Conservation (phyloP, 2,329 filamentous ascomycete species). For the Talaromyces islandicus region DNA sequence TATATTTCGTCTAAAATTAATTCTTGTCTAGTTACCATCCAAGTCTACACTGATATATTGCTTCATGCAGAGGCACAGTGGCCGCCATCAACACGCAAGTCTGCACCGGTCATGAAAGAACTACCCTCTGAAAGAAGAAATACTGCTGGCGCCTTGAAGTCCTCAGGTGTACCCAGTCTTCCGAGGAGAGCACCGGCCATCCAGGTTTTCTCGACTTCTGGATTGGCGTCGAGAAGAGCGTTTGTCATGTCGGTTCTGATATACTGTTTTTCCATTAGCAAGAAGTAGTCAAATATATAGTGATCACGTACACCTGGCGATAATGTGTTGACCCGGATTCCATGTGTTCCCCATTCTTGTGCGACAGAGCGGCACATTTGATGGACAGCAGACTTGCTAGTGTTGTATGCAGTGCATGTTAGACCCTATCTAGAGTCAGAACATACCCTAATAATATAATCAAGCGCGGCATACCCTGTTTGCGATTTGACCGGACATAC, state of each 20-base stretch:
- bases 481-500: conserved; percentile 56
- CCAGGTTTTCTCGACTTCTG: conserved; percentile 48
- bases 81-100: conserved; percentile 33
- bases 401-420: conserved; percentile 44
- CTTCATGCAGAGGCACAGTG: conserved; percentile 29
- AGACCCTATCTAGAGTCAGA: conserved; percentile 33
- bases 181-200: conserved; percentile 49
- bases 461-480: conserved; percentile 38
- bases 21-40: background rate
- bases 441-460: background rate
- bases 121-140: conserved; percentile 33
- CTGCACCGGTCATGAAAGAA: conserved; percentile 35
- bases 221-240: conserved; percentile 39
- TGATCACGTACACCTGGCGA: conserved; percentile 56
- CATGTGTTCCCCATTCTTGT: conserved; percentile 43
- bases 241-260: conserved; percentile 47
- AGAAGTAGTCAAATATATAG: background rate
- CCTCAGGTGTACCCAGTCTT: conserved; percentile 42
- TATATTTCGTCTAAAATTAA: background rate
- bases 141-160: conserved; percentile 31
- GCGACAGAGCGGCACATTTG: conserved; percentile 43
- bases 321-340: conserved; percentile 68
- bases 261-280: conserved; percentile 25
- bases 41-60: background rate
- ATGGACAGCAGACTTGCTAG: conserved; percentile 42